Conservation (phyloP, 169 alveolate species). For the Perkinsus chesapeaki region DNA sequence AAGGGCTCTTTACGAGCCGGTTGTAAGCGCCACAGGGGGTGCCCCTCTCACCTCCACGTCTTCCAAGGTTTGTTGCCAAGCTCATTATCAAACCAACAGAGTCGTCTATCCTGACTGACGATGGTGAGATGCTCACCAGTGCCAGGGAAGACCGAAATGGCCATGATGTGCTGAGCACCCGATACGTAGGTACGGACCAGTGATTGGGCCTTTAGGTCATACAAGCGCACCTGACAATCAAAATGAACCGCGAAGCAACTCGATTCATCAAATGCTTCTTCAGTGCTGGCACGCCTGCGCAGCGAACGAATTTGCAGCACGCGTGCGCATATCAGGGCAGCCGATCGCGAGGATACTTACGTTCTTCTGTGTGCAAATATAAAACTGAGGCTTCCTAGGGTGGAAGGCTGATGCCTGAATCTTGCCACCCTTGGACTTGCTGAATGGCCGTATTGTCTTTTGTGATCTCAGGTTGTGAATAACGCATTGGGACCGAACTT, state of each 20-base stretch:
- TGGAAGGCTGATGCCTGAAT: background rate
- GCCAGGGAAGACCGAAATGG: background rate
- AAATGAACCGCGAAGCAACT: background rate
- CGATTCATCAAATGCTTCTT: background rate
- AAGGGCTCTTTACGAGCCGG: too few species aligned
- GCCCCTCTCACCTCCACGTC: background rate
- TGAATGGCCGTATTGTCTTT: background rate
- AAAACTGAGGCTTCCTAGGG: background rate
- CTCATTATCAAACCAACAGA: background rate
- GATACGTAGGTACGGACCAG: background rate
- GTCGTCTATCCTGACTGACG: background rate
- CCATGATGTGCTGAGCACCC: background rate
- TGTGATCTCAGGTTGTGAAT: background rate
- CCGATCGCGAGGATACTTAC: background rate
- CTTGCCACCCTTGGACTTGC: background rate
- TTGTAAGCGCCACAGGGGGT: too few species aligned
- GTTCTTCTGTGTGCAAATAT: background rate
- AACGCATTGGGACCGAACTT: background rate
- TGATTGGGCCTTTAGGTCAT: background rate
- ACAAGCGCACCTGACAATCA: background rate
- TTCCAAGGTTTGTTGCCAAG: background rate
- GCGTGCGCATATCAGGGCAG: background rate
- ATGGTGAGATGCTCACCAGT: background rate
- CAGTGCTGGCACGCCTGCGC: background rate
- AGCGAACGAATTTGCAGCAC: background rate